These are phyloP conservation scores for Pleurotus eryngii DNA, from an alignment of 768 basidiomycete genomes.

Conservation along the genomic window DNA sequence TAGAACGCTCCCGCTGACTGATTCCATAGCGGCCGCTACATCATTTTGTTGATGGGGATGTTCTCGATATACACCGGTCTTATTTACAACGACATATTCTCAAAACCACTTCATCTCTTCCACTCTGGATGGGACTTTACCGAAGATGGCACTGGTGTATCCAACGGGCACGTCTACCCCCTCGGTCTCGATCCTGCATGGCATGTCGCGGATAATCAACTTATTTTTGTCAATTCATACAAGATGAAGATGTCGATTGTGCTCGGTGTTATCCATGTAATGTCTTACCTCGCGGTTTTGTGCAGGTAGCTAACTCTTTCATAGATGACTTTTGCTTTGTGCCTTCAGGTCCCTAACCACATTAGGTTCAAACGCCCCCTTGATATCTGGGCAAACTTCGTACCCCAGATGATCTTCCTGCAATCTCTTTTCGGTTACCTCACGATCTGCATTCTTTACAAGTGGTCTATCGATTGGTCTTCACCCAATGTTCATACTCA, in stretches of 20 bases:
- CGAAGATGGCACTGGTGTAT: constrained; percentile 37
- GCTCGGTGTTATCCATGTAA: constrained; percentile 91
- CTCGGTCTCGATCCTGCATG: constrained; percentile 95
- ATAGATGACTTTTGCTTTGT: constrained; percentile 98
- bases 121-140: constrained; percentile 86
- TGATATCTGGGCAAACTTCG: constrained; percentile 92
- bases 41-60: constrained; percentile 96
- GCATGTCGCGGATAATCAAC: constrained; percentile 88
- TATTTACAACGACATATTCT: constrained; percentile 99
- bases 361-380: constrained; percentile 83
- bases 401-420: constrained; percentile 96
- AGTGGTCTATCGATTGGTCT: constrained; percentile 95
- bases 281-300: constrained; percentile 15
- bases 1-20: constrained; percentile 7
- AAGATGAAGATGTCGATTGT: constrained; percentile 99
- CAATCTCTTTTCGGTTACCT: constrained; percentile 98
- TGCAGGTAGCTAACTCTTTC: constrained; percentile 9
- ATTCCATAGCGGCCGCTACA: constrained; percentile 83
- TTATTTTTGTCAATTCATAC: constrained; percentile 97
- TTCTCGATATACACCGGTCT: constrained; percentile 97
- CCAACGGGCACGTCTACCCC: constrained; percentile 76
- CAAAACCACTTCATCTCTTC: constrained; percentile 85
- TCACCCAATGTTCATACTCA: constrained; percentile 42
- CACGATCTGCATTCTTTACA: constrained; percentile 91
- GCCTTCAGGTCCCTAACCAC: constrained; percentile 94